phyloP scores from a whole-genome alignment of 495 filamentous ascomycete genomes.

The Oleoguttula mirabilis region DNA sequence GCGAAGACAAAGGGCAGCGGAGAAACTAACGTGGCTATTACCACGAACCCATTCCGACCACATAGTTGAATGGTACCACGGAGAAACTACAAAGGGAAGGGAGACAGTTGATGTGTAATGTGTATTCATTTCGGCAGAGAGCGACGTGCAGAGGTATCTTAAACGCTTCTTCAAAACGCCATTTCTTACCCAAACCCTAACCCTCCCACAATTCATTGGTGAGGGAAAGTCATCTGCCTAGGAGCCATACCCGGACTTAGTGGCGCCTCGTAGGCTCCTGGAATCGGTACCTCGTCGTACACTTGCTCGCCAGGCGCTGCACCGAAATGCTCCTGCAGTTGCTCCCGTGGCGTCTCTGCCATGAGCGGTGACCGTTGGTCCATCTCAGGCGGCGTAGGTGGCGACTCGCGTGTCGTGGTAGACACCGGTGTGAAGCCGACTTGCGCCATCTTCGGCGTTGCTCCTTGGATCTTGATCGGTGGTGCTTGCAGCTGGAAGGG shows the following conservation, averaged over 20 bases:
- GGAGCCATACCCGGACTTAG: conserved; percentile 10
- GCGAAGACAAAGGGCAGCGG: too few relatives aligned
- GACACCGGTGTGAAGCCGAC: conserved; percentile 41
- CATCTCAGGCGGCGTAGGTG: neutral
- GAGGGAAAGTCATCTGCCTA: conserved; percentile 1
- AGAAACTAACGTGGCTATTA: too few relatives aligned
- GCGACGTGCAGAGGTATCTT: conserved; percentile 5
- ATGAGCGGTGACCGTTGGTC: conserved; percentile 20
- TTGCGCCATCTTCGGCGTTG: conserved; percentile 57
- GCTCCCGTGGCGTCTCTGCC: conserved; percentile 20
- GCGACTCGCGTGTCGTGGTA: conserved; percentile 10
- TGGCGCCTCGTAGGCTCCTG: conserved; percentile 43
- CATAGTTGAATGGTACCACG: too few relatives aligned
- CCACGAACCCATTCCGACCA: too few relatives aligned
- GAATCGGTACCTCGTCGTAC: conserved; percentile 57
- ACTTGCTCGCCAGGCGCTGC: conserved; percentile 50
- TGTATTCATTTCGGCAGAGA: too few relatives aligned
- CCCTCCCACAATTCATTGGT: neutral
- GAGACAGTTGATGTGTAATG: too few relatives aligned
- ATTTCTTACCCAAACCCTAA: conserved; percentile 11
- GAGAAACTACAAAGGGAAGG: too few relatives aligned
- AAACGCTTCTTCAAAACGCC: conserved; percentile 1
- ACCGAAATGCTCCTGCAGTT: conserved; percentile 34
- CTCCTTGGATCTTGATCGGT: conserved; percentile 60
- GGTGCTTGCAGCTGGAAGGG: conserved; percentile 78